These are phyloP conservation scores for Mixia osmundae DNA, from an alignment of 1,284 basidiomycete species.

Conservation along the genomic window DNA sequence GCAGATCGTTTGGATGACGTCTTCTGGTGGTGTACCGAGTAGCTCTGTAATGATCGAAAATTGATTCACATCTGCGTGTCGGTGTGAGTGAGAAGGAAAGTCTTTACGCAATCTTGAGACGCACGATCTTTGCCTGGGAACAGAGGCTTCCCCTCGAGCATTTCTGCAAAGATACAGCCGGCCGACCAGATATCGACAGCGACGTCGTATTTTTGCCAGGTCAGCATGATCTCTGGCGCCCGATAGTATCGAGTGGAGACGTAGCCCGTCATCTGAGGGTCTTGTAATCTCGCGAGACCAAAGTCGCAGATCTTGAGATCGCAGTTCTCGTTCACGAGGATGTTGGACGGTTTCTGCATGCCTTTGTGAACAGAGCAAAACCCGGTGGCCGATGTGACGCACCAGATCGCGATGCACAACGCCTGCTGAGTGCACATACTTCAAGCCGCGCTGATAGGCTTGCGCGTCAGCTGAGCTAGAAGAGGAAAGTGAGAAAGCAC, in stretches of 20 bases:
- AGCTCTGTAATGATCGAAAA: constrained; percentile 99
- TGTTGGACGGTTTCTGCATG: constrained; percentile 85
- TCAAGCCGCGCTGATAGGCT: constrained; percentile 55
- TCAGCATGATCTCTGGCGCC: constrained; percentile 99
- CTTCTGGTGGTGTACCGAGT: constrained; percentile 90
- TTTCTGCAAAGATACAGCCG: constrained; percentile 98
- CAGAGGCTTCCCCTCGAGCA: constrained; percentile 94
- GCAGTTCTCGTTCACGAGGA: constrained; percentile 98
- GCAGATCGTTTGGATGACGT: constrained; percentile 96
- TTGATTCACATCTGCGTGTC: constrained; percentile 71
- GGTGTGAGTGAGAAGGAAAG: constrained; percentile 4
- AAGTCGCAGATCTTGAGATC: constrained; percentile 99
- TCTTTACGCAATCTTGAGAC: constrained; percentile 15
- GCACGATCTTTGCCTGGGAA: constrained; percentile 90
- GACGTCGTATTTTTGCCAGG: constrained; percentile 99
- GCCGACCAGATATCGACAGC: constrained; percentile 98
- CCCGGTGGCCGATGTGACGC: constrained; percentile 18
- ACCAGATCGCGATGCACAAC: constrained; percentile 94
- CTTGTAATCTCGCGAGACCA: constrained; percentile 72
- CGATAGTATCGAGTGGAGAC: constrained; percentile 98
- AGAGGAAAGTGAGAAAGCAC: constrained; percentile 14
- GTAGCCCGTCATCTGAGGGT: constrained; percentile 99
- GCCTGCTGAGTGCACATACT: constrained; percentile 98
- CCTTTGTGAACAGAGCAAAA: constrained; percentile 1
- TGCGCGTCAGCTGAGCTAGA: constrained; percentile 2